Evolutionary conservation across 352 stramenopile species (phyloP).

Genomic region (Phytophthora palmivora): DNA sequence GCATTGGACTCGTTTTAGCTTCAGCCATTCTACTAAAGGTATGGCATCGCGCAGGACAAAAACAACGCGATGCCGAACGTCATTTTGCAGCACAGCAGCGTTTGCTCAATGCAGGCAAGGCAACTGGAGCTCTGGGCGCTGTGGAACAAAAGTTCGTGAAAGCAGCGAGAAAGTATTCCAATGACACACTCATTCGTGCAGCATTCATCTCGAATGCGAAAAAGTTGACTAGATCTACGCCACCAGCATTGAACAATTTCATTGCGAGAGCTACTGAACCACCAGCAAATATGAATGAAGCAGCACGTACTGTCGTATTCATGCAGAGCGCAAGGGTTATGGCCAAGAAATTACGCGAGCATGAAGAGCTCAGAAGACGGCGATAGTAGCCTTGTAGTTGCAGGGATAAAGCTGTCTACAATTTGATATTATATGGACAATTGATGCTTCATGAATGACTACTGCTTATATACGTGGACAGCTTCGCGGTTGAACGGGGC

Average conservation of each 20-base stretch:
- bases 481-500: slow-evolving; percentile 1
- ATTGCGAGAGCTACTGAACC: slow-evolving; percentile 6
- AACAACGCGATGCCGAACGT: slow-evolving; percentile 18
- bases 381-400: slow-evolving; percentile 2
- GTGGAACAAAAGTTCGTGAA: slow-evolving; percentile 28
- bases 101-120: slow-evolving; percentile 8
- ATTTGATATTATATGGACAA: slow-evolving; percentile 15
- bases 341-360: slow-evolving; percentile 17
- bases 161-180: slow-evolving; percentile 7
- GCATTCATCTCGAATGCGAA: slow-evolving; percentile 19
- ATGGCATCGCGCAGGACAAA: slow-evolving; percentile 12
- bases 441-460: slow-evolving; percentile 11
- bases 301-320: slow-evolving; percentile 9
- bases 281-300: background rate
- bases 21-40: slow-evolving; percentile 29
- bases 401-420: background rate
- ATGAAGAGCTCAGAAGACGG: slow-evolving; percentile 15
- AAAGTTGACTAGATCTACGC: slow-evolving; percentile 2
- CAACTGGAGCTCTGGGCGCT: background rate
- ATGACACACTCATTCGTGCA: slow-evolving; percentile 5
- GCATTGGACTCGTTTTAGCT: slow-evolving; percentile 35
- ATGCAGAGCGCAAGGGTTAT: slow-evolving; percentile 13
- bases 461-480: slow-evolving; percentile 16
- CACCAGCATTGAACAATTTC: slow-evolving; percentile 16
- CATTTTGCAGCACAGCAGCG: slow-evolving; percentile 24